These are phyloP conservation scores for Cercospora canescens DNA, from an alignment of 2,329 filamentous ascomycete species.

Conservation along the genomic window DNA sequence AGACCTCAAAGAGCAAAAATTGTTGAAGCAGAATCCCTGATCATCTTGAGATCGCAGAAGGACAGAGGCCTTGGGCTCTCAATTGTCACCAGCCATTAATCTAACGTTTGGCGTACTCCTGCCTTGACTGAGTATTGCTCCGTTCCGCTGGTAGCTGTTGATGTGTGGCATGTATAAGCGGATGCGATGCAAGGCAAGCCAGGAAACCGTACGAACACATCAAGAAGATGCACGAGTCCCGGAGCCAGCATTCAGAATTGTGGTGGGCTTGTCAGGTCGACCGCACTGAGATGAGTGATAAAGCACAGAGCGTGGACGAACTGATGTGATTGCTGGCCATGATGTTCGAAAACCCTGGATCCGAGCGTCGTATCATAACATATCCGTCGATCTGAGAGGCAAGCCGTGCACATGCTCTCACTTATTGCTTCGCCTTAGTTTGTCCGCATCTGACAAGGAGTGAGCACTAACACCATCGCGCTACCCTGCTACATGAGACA, in stretches of 20 bases:
- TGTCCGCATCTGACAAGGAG: no score
- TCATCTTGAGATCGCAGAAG: background rate
- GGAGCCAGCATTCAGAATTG: background rate
- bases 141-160: background rate
- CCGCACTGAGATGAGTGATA: background rate
- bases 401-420: no score
- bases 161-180: no score
- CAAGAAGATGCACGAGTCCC: background rate
- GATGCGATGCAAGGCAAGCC: no score
- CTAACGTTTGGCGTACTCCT: background rate
- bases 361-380: background rate
- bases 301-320: background rate
- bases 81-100: background rate
- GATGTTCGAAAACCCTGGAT: background rate
- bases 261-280: background rate
- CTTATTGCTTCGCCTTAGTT: no score
- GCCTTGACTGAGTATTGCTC: background rate
- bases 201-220: background rate
- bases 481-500: no score
- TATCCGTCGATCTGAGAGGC: no score
- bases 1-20: background rate
- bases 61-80: background rate
- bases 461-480: no score
- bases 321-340: background rate
- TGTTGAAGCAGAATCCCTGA: background rate